Percentiles rank a stretch among this genome's conserved stretches.
phyloP scores from a whole-genome alignment of 208 protist genomes.

The Blastocrithidia nonstop region DNA sequence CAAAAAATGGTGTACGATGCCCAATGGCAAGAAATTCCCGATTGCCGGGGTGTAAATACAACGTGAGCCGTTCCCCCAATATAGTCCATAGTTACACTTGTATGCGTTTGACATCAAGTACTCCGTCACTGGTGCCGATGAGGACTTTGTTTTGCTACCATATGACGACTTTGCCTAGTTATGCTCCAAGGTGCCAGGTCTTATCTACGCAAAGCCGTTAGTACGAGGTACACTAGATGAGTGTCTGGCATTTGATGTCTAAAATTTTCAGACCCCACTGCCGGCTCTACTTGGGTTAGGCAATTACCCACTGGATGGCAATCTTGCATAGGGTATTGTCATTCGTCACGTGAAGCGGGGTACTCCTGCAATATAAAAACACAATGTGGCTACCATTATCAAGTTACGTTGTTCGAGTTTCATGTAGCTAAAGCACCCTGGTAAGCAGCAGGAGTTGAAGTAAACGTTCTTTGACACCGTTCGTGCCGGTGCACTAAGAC shows the following conservation, averaged over 20 bases:
- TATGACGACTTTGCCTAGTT: slow-evolving; percentile 73
- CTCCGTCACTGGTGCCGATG: slow-evolving; percentile 54
- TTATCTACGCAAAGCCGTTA: slow-evolving; percentile 59
- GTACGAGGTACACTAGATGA: slow-evolving; percentile 68
- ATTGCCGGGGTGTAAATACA: slow-evolving; percentile 72
- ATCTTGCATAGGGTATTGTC: slow-evolving; percentile 79
- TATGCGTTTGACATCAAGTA: slow-evolving; percentile 80
- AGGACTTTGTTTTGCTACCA: slow-evolving; percentile 54
- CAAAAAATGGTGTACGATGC: slow-evolving; percentile 67
- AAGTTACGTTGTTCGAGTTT: slow-evolving; percentile 79
- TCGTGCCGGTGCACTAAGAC: slow-evolving; percentile 44
- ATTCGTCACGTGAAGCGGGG: slow-evolving; percentile 70
- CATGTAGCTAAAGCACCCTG: slow-evolving; percentile 80
- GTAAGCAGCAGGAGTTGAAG: slow-evolving; percentile 83
- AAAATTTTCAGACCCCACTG: slow-evolving; percentile 73
- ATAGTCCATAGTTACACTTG: slow-evolving; percentile 80
- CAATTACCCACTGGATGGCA: slow-evolving; percentile 80
- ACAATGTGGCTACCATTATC: slow-evolving; percentile 71
- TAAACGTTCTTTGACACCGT: slow-evolving; percentile 79
- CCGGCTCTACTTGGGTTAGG: slow-evolving; percentile 69
- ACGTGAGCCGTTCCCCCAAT: slow-evolving; percentile 73
- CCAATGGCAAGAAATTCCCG: slow-evolving; percentile 60
- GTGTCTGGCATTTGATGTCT: slow-evolving; percentile 79
- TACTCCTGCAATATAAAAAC: slow-evolving; percentile 35
- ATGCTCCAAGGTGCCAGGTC: slow-evolving; percentile 41